phyloP scores from a whole-genome alignment of 2,329 filamentous ascomycete species.

The Xylaria sp. region DNA sequence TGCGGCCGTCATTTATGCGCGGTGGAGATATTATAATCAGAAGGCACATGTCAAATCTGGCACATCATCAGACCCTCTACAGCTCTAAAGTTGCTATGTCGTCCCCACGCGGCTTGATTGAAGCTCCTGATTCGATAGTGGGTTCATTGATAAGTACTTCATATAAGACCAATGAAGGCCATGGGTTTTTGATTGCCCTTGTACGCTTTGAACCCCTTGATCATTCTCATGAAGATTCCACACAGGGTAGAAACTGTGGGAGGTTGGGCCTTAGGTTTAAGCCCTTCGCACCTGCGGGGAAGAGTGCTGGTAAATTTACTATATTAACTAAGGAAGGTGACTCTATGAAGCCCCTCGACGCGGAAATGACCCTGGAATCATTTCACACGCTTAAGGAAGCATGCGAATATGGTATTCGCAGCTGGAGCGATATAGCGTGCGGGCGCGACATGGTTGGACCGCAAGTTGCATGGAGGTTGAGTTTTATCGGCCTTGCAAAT shows the following conservation, averaged over 20 bases:
- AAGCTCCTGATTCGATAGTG: not conserved
- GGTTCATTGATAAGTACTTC: not conserved
- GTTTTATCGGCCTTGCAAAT: slow-evolving; percentile 5
- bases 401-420: not conserved
- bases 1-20: not conserved
- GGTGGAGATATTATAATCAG: slow-evolving; percentile 1
- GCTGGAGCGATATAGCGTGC: not conserved
- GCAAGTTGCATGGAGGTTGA: slow-evolving; percentile 17
- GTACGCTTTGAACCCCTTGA: not conserved
- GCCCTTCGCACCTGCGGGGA: not conserved
- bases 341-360: not conserved
- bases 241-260: not conserved
- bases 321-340: not conserved
- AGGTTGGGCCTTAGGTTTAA: not conserved
- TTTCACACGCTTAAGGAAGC: not conserved
- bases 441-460: slow-evolving; percentile 6
- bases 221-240: slow-evolving; percentile 16
- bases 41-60: not conserved
- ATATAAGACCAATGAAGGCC: not conserved
- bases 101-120: not conserved
- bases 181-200: not conserved
- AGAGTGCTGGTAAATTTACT: not conserved
- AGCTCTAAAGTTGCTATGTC: not conserved
- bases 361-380: not conserved
- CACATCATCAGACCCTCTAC: too few relatives aligned